phyloP scores from a whole-genome alignment of 2,329 filamentous ascomycete species.

The Leptographium radiaticola region DNA sequence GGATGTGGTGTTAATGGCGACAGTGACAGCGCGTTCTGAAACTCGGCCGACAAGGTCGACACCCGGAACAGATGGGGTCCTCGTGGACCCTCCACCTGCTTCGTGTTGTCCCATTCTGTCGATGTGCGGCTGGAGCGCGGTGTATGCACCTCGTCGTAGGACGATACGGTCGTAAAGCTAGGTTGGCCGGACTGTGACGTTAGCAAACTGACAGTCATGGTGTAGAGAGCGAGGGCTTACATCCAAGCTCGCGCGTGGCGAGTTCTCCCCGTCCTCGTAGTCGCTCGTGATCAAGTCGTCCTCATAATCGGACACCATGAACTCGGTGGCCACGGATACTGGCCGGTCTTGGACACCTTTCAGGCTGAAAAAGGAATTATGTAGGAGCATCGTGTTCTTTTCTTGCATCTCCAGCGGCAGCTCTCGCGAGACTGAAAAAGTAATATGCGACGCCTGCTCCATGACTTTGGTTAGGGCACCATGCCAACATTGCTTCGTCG shows the following conservation, averaged over 20 bases:
- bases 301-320: constrained; percentile 63
- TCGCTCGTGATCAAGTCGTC: constrained; percentile 50
- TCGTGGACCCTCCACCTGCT: constrained; percentile 63
- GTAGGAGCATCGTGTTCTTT: constrained; percentile 25
- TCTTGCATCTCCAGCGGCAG: constrained; percentile 38
- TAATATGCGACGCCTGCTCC: constrained; percentile 11
- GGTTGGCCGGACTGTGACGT: constrained; percentile 47
- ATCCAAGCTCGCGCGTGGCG: constrained; percentile 53
- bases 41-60: constrained; percentile 47
- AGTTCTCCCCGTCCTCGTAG: constrained; percentile 46
- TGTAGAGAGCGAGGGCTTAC: constrained; percentile 33
- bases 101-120: constrained; percentile 43
- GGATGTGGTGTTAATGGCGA: constrained; percentile 62
- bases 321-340: constrained; percentile 60
- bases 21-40: constrained; percentile 47
- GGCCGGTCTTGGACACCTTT: constrained; percentile 43
- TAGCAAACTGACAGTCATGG: background rate
- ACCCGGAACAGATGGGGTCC: constrained; percentile 79
- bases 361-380: constrained; percentile 49
- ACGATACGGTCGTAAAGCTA: constrained; percentile 78
- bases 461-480: background rate
- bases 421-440: constrained; percentile 14
- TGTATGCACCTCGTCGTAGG: constrained; percentile 71
- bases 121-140: constrained; percentile 54
- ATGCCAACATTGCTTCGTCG: background rate